Evolutionary conservation across 1,139 yeast species (phyloP), one percentile per base, ranked within the genome.

Genomic region (Nakaseomyces kungkrabaensis): DNA sequence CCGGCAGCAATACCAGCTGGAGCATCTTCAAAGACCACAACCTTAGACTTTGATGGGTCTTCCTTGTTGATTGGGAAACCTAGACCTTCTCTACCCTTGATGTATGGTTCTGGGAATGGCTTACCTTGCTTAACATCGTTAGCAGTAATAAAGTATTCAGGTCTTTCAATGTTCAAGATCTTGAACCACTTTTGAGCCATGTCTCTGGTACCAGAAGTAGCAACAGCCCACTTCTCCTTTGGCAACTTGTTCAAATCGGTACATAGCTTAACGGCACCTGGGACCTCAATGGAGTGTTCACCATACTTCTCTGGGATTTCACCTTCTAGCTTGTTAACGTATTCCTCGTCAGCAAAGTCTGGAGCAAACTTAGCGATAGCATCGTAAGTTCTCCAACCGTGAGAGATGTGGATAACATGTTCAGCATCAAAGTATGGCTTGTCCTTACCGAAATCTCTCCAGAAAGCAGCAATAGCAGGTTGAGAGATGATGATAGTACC

Each of bases 1-100:
- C 95, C 95, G 46, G 95, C 92, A 55, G 77, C 72, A 58, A 86
- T 82, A 66, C 95, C 95, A 47, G 90, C 92, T 48, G 92, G 92
- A 47, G 94, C 94, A 65, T 85, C 95, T 71, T 85, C 95, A 63
- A 85, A 57, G 11, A 86, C 95, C 46, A 85, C 78, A 56, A 76
- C 82, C 63, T 74, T 73, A 53, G 66, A 61, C 46, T 55, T 49
- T 43, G 60, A 57, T 51, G 68, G 70, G 53, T 50, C 67, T 55
- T 59, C 68, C 54, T 67, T 65, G 51, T 61, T 67, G 52, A 69
- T 65, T 56, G 76, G 75, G 65, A 73, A 73, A 43, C 82, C 80
- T 60, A 81, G 72, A 53, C 78, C 71, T 63, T 76, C 68, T 72
- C 85, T 77, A 58, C 85, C 86, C 61, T 72, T 45, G 67, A 76